Evolutionary conservation across 768 basidiomycete species (phyloP), one percentile per base, ranked within the genome.

Genomic region (Macrolepiota albuminosa): DNA sequence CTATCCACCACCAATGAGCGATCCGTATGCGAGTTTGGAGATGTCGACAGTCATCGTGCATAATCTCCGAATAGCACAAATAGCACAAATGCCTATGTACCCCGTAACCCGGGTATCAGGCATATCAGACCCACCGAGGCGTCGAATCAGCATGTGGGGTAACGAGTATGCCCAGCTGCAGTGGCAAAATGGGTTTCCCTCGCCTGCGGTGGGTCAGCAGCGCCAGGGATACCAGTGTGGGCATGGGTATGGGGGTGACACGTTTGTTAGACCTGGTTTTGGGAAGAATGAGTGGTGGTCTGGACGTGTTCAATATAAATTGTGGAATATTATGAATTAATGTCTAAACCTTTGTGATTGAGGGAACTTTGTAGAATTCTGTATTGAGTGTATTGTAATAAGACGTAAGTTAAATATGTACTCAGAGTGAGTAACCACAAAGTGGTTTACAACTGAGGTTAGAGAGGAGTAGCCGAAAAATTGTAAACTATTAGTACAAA

Each of bases 1-100:
- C 10, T 24, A 29, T n/a, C 53, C 18, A 10, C 3, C 39, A 39
- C 37, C 53, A 43, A 43, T 21, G 42, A 43, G n/a, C 9, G 78
- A 78, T 63, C 77, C 76, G 2, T 79, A 78, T 42, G 73, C 76
- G 5, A 71, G 68, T 54, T 65, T 79, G 3, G 70, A 68, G 0
- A 64, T 76, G 63, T 76, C 43, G 71, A 66, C 24, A 54, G 68
- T 0, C 39, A 46, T 46, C 34, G 60, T 42, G 31, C 63, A 21
- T 8, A 21, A 21, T 18, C 36, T 34, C 59, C 57, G 0, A 4
- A 29, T 29, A 29, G 29, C 29, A 3, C 21, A 1, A 18, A 36
- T 36, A 13, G 7, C 21, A 24, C 24, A 6, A 46, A 11, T 26
- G 24, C 34, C 6, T 31, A 24, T 51, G 49, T 9, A 7, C 57